Evolutionary conservation across 208 protist species (phyloP).

Genomic region (Crithidia acanthocephali): DNA sequence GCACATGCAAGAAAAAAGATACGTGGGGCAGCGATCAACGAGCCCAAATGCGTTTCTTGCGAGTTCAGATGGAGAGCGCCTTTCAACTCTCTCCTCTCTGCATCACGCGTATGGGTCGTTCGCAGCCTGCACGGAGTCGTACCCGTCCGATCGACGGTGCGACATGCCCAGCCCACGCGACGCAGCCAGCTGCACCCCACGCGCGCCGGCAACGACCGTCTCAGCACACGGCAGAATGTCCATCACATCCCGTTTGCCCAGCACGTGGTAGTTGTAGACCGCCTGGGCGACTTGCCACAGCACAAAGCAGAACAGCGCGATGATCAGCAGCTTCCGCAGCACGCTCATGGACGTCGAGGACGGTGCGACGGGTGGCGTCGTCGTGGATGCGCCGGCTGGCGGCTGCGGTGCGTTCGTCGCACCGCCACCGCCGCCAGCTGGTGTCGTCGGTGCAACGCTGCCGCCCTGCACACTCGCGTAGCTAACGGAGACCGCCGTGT

Average conservation of each 20-base stretch:
- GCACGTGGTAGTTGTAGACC: constrained; percentile 65
- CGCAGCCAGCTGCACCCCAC: constrained; percentile 25
- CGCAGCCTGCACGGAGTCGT: constrained; percentile 22
- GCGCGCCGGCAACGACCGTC: constrained; percentile 34
- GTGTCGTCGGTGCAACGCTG: neutral
- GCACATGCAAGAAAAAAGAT: too few species aligned
- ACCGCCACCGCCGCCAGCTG: neutral
- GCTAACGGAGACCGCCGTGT: constrained; percentile 23
- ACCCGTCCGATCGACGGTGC: constrained; percentile 18
- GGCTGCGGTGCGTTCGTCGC: neutral
- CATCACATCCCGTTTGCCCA: constrained; percentile 64
- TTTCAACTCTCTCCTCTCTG: neutral
- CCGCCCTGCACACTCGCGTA: constrained; percentile 17
- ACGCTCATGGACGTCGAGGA: constrained; percentile 11
- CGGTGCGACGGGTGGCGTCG: neutral
- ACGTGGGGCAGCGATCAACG: neutral
- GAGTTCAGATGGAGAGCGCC: neutral
- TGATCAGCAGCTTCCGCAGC: constrained; percentile 26
- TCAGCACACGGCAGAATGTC: constrained; percentile 74
- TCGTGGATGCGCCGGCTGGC: neutral
- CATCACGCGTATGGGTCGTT: constrained; percentile 36
- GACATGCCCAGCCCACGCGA: constrained; percentile 12
- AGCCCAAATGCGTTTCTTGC: too few species aligned
- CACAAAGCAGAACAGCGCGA: constrained; percentile 40
- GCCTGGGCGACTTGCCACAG: constrained; percentile 53